Conservation (phyloP, 768 basidiomycete genomes). For the Wakefieldia striispora region DNA sequence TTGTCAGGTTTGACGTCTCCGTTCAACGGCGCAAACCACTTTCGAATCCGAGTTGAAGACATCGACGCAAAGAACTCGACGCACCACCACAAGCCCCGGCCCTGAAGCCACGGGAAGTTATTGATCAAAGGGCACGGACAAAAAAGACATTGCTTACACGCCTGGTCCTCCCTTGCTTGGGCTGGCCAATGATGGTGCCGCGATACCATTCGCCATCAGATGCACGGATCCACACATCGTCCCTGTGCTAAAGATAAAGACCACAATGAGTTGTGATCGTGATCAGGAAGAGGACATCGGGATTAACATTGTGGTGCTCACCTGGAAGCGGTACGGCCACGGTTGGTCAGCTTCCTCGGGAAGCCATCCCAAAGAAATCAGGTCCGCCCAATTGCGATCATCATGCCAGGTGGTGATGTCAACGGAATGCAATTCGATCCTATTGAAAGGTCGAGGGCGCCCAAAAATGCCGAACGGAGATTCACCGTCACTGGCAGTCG, state of each 20-base stretch:
- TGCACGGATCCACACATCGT: slow-evolving; percentile 53
- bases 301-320: slow-evolving; percentile 1
- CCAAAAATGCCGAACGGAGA: not conserved
- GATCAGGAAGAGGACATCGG: not conserved
- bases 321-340: slow-evolving; percentile 51
- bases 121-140: not conserved
- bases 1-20: slow-evolving; percentile 67
- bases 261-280: not conserved
- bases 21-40: slow-evolving; percentile 61
- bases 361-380: slow-evolving; percentile 21
- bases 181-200: slow-evolving; percentile 47
- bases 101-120: slow-evolving; percentile 32
- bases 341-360: slow-evolving; percentile 49
- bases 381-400: slow-evolving; percentile 12
- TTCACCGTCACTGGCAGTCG: not conserved
- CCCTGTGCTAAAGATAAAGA: slow-evolving; percentile 29
- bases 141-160: slow-evolving; percentile 34
- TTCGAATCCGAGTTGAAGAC: slow-evolving; percentile 39
- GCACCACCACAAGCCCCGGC: slow-evolving; percentile 52
- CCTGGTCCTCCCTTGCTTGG: slow-evolving; percentile 45
- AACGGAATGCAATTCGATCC: slow-evolving; percentile 16
- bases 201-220: slow-evolving; percentile 49
- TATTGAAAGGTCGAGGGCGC: not conserved
- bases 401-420: slow-evolving; percentile 29
- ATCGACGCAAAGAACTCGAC: slow-evolving; percentile 41